Conservation (phyloP, 1,284 basidiomycete species). For the Cutaneotrichosporon curvatum region DNA sequence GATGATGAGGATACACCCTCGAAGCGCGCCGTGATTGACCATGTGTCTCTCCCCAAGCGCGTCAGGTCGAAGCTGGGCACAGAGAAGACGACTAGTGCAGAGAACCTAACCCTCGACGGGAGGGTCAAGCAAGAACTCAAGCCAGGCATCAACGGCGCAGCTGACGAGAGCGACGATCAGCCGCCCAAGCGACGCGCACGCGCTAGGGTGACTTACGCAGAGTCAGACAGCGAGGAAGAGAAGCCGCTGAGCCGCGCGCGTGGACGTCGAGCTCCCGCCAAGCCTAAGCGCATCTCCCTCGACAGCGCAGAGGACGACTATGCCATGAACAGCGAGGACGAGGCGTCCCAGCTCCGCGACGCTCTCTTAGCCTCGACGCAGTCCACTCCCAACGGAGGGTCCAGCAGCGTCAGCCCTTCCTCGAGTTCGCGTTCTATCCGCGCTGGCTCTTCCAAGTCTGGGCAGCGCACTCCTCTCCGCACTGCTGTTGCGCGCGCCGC, state of each 20-base stretch:
- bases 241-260: neutral
- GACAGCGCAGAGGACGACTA: conserved; percentile 10
- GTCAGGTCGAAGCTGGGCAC: conserved; percentile 27
- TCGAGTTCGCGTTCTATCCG: no score
- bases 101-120: conserved; percentile 34
- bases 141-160: neutral
- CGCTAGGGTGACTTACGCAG: neutral
- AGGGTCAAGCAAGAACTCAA: conserved; percentile 11
- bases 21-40: conserved; percentile 24
- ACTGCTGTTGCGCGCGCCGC: no score
- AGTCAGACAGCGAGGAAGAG: conserved; percentile 7
- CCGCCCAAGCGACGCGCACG: neutral
- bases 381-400: conserved; percentile 3
- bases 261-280: neutral
- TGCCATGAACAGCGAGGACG: conserved; percentile 29
- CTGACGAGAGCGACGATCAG: neutral
- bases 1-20: neutral
- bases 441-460: no score
- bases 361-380: conserved; percentile 7
- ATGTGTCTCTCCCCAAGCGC: conserved; percentile 21
- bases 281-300: neutral
- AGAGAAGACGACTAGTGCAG: conserved; percentile 33
- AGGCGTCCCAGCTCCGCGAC: conserved; percentile 19
- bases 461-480: no score
- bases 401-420: no score